Evolutionary conservation across 768 basidiomycete genomes (phyloP), one percentile per base, ranked within the genome.

Genomic region (Auricularia sp.): DNA sequence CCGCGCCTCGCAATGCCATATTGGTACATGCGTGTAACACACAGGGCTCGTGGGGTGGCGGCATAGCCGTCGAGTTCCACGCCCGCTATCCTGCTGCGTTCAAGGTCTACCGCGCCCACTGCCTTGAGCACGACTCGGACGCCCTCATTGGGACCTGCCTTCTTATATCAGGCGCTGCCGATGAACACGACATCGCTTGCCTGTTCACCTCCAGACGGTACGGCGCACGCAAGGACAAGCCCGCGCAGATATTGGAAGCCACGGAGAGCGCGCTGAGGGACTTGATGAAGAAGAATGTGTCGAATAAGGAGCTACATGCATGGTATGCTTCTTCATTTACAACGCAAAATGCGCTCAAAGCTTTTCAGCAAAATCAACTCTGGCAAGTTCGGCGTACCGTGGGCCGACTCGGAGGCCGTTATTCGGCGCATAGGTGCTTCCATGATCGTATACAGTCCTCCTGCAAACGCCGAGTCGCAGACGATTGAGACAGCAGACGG

Each of bases 1-100:
- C 56, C 3, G 64, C 64, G 2, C 64, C 64, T 10, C 14, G 14
- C 33, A n/a, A 42, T 39, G 3, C 23, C 43, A 60, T 64, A 1
- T 59, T 64, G n/a, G 64, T 64, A 0, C 64, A 64, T 61, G 64
- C 64, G 58, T 64, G 64, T 36, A 64, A 64, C 35, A 61, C 64
- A 5, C 64, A 61, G 44, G 64, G 64, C 0, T 64, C 64, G 14
- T 64, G 64, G 64, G 64, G 64, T 21, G 51, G 58, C 3, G 64
- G 64, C 21, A 64, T 64, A 29, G 64, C 64, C 11, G 59, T 60
- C 8, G 59, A 23, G 42, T 64, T 64, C 42, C 59, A 51, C 33
- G 11, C 16, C 10, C 59, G 60, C n/a, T 64, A 21, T 35, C 64
- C 64, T 11, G 59, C 23, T 2, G 64, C 64, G 3, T 64, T 23